Base-by-base conservation (phyloP, 768 basidiomycete species). In the Termitomyces sp. region DNA sequence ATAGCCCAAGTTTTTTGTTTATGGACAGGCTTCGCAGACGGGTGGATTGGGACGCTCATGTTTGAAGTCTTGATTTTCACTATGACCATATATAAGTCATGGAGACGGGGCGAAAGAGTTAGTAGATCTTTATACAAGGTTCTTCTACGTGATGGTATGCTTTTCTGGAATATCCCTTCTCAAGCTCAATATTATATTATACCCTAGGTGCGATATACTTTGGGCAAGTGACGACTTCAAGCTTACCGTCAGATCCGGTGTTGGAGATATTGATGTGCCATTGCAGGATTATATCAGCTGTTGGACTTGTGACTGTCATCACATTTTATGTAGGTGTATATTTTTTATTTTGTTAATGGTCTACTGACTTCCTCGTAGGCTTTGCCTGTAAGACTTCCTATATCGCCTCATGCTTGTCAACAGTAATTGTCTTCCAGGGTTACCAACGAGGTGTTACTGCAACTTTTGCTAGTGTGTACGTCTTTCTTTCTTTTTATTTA, bases 61-160 rank as follows among this genome's bases (percentile, higher is more conserved):
- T 78, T 80, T 59, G 79, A 81, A 63, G 48, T 74, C 15, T 51
- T 75, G n/a, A 75, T 81, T 0, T 79, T 80, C 62, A 45, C 55
- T 34, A 71, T 82, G 68, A 81, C 79, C 0, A 38, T 79, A 5
- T 73, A 70, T 59, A 78, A 77, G 57, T 74, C 77, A 3, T 57
- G 76, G 32, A 63, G 58, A 11, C 63, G 67, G 45, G 67, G 62
- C 34, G 34, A 57, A 37, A 37, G n/a, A 34, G 14, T 47, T 43
- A n/a, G 17, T n/a, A 34, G 56, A n/a, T 37, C 52, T 54, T 29
- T 54, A 25, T 37, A 15, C 52, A 54, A 38, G 52, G 15, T 54
- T 31, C 20, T 54, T 29, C 38, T 54, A 29, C 52, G 52, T 40
- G 52, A 54, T 14, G 52, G 38, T 54, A 40, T 31, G 52, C 3